A percentile compares a stretch with the other conserved stretches of the same genome.
Evolutionary conservation across 768 basidiomycete genomes (phyloP).

Genomic region (Phanerochaete sordida): DNA sequence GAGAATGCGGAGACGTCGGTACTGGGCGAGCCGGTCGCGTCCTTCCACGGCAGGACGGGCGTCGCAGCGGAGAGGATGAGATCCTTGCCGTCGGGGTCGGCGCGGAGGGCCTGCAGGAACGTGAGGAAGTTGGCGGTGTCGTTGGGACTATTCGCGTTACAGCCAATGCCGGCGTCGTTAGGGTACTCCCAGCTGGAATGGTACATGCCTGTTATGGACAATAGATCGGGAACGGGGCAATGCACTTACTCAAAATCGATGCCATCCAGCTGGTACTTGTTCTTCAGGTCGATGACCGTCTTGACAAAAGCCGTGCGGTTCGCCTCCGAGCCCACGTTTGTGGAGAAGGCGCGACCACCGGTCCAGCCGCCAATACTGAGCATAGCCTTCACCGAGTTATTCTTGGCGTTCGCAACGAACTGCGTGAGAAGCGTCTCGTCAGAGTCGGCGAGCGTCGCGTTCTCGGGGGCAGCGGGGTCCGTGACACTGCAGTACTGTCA

Average conservation of each 20-base stretch:
- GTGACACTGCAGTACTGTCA: not conserved
- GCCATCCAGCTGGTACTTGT: conserved; percentile 52
- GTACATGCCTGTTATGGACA: not conserved
- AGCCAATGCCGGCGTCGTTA: conserved; percentile 57
- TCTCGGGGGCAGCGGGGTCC: not conserved
- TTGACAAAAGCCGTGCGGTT: conserved; percentile 60
- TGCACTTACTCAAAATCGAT: conserved; percentile 62
- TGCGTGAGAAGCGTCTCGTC: conserved; percentile 22
- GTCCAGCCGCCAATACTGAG: conserved; percentile 69
- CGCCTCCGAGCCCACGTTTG: conserved; percentile 43
- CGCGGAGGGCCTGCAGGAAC: conserved; percentile 71
- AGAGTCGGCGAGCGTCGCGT: not conserved
- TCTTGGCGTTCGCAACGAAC: conserved; percentile 22
- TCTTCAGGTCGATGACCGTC: conserved; percentile 46
- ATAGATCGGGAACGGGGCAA: not conserved
- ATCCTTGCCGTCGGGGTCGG: conserved; percentile 45
- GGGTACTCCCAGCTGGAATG: conserved; percentile 82
- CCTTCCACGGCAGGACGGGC: conserved; percentile 63
- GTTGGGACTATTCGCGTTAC: conserved; percentile 56
- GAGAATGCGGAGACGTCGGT: conserved; percentile 66
- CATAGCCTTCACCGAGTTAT: conserved; percentile 44
- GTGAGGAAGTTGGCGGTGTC: conserved; percentile 79
- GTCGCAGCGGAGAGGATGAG: conserved; percentile 74
- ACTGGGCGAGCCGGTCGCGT: conserved; percentile 50
- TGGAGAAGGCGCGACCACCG: conserved; percentile 59